These are phyloP conservation scores for Pseudognaphalium luteoalbum DNA, from an alignment of 129 eudicot genomes.

Conservation along the genomic window DNA sequence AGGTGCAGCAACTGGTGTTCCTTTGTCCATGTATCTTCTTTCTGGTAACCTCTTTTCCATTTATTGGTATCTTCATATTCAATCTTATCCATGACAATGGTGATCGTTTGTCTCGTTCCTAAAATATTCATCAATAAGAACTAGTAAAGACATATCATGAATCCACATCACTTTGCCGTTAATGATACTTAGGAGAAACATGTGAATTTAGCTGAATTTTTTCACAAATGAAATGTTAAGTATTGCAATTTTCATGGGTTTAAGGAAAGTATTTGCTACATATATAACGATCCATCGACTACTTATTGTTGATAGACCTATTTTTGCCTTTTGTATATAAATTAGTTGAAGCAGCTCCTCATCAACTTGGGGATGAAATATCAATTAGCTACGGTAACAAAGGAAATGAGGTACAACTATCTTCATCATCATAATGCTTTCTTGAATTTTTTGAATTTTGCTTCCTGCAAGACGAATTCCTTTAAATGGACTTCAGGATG, in stretches of 20 bases:
- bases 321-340: slow-evolving; percentile 11
- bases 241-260: slow-evolving; percentile 15
- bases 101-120: background rate
- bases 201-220: background rate
- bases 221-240: background rate
- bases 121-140: background rate
- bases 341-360: slow-evolving; percentile 54
- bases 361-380: slow-evolving; percentile 66
- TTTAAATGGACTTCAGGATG: background rate
- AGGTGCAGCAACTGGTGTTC: slow-evolving; percentile 69
- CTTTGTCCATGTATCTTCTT: slow-evolving; percentile 87
- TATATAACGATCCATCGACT: background rate
- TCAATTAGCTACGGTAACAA: slow-evolving; percentile 93
- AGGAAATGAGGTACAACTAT: slow-evolving; percentile 85
- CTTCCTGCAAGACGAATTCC: background rate
- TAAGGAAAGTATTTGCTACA: background rate
- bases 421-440: slow-evolving; percentile 6
- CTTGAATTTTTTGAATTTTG: background rate
- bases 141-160: background rate
- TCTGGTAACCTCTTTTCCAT: slow-evolving; percentile 51
- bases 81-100: slow-evolving; percentile 1
- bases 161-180: background rate
- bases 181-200: background rate
- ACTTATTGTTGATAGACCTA: background rate
- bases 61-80: background rate